Percentiles rank a stretch among this genome's conserved stretches.
Evolutionary conservation across 2,329 filamentous ascomycete genomes (phyloP).

Genomic region (Chaetomiaceae sp.): DNA sequence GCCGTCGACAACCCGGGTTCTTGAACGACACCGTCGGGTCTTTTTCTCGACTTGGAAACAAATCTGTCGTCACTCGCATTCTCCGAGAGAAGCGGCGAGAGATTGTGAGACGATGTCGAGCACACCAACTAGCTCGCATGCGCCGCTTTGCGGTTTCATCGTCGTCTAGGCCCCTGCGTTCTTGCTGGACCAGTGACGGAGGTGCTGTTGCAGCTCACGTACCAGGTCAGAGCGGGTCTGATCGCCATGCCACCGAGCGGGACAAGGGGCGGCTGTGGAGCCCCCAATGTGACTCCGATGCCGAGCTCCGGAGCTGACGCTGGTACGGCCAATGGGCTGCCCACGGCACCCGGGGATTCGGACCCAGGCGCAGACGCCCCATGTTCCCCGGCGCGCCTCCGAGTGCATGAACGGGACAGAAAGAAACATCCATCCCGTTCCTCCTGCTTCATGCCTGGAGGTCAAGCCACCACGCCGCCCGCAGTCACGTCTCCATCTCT

Average conservation of each 20-base stretch:
- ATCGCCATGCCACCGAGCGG: slow-evolving; percentile 17
- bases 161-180: slow-evolving; percentile 17
- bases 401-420: slow-evolving; percentile 9
- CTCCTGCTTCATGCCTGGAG: slow-evolving; percentile 6
- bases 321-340: not conserved
- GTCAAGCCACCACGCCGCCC: not conserved
- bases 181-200: too few relatives aligned
- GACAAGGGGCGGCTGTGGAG: not conserved
- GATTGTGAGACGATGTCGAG: too few relatives aligned
- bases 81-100: too few relatives aligned
- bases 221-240: slow-evolving; percentile 22
- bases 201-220: not conserved
- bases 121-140: too few relatives aligned
- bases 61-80: too few relatives aligned
- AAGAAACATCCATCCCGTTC: not conserved
- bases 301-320: not conserved
- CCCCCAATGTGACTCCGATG: not conserved
- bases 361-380: not conserved
- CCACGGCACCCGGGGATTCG: not conserved
- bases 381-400: not conserved
- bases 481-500: slow-evolving; percentile 2
- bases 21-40: too few relatives aligned
- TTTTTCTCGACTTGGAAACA: too few relatives aligned
- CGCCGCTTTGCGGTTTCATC: too few relatives aligned
- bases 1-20: too few relatives aligned